Percentiles rank a stretch among this genome's conserved stretches.
phyloP scores from a whole-genome alignment of 1,284 basidiomycete species.

The Dichomitus squalens region DNA sequence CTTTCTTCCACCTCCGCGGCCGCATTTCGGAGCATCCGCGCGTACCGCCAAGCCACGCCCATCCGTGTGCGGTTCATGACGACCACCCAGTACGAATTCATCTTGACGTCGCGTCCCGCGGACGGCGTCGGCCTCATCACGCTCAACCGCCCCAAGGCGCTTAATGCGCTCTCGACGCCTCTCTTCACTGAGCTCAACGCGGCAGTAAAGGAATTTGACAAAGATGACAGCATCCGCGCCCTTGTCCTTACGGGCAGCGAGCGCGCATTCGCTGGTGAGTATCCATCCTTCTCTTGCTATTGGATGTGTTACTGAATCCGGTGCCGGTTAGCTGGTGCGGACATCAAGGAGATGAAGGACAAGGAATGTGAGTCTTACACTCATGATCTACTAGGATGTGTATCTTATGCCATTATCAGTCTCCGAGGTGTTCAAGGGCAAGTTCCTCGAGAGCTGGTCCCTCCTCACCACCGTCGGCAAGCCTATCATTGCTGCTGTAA shows the following conservation, averaged over 20 bases:
- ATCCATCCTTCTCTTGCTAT: background rate
- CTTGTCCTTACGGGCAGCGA: conserved; percentile 95
- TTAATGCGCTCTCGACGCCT: conserved; percentile 89
- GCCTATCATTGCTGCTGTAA: conserved; percentile 95
- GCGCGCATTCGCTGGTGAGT: conserved; percentile 88
- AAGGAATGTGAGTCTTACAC: conserved; percentile 72
- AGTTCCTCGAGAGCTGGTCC: conserved; percentile 91
- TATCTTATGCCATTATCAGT: conserved; percentile 45
- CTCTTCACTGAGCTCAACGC: conserved; percentile 80
- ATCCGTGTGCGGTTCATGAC: conserved; percentile 31
- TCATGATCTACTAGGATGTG: background rate
- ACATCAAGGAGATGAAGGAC: conserved; percentile 94
- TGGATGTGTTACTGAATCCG: background rate
- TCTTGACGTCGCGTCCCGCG: conserved; percentile 75
- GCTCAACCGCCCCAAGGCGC: conserved; percentile 93
- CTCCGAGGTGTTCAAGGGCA: conserved; percentile 85
- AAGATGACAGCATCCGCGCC: conserved; percentile 74
- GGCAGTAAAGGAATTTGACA: conserved; percentile 74
- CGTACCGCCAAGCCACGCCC: conserved; percentile 8
- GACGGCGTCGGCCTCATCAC: conserved; percentile 86
- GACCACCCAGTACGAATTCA: conserved; percentile 60
- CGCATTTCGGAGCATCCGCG: conserved; percentile 14
- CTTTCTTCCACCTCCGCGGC: conserved; percentile 13
- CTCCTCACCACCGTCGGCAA: conserved; percentile 79
- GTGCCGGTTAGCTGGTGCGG: conserved; percentile 68